These are phyloP conservation scores for Hypoxylon sp. DNA, from an alignment of 2,329 filamentous ascomycete genomes.

Conservation along the genomic window DNA sequence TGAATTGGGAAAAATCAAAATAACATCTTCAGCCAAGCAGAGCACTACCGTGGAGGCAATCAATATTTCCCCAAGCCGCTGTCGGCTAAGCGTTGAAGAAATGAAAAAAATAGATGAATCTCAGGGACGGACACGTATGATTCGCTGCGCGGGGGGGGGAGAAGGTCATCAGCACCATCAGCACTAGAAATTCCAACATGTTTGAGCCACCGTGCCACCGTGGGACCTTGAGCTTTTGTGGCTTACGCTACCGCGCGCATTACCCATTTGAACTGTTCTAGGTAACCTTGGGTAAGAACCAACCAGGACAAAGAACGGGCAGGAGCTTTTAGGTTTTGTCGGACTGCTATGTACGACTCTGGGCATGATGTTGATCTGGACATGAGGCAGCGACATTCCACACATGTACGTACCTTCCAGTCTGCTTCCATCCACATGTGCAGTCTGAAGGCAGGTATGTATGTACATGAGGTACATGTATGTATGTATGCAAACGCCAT, in stretches of 20 bases:
- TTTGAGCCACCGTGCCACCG: conserved; percentile 26
- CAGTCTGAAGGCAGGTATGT: no score
- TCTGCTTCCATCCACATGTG: no score
- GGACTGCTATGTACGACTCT: no score
- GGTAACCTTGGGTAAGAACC: background rate
- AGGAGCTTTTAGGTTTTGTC: background rate
- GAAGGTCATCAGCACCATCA: no score
- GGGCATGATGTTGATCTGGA: no score
- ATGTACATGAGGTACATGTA: no score
- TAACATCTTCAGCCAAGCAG: conserved; percentile 33
- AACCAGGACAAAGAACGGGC: background rate
- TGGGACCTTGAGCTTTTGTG: conserved; percentile 5
- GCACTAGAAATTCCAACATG: background rate
- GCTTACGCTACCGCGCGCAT: conserved; percentile 10
- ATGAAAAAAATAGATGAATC: conserved; percentile 38
- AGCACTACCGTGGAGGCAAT: conserved; percentile 28
- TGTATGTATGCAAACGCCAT: conserved; percentile 42
- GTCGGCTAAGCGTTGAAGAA: conserved; percentile 39
- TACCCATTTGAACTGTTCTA: no score
- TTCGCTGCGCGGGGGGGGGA: conserved; percentile 27
- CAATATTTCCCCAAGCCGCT: conserved; percentile 26
- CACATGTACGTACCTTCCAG: no score
- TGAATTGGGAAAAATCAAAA: conserved; percentile 41
- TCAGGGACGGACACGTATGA: conserved; percentile 37
- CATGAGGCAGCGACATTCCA: no score